Base-by-base conservation (phyloP, 2,329 filamentous ascomycete genomes). In the Thermochaetoides dissita region DNA sequence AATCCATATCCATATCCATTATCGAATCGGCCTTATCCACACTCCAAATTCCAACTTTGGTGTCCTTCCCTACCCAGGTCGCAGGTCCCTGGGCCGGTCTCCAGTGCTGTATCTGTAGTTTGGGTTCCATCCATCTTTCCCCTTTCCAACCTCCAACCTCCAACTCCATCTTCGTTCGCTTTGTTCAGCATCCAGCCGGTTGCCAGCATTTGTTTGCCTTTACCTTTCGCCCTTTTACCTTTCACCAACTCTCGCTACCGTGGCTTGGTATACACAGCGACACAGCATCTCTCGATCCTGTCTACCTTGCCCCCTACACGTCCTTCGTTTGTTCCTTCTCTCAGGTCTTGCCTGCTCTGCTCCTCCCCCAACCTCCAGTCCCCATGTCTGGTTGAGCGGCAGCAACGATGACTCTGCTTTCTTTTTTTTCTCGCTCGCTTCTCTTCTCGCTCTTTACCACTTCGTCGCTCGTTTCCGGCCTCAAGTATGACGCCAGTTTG, bases 381-480 rank as follows among this genome's bases (percentile, higher is more conserved):
- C 17, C 17, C 17, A 24, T 24, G 17, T 24, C 17, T 24, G 17
- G 17, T 24, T 24, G 50, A 48, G 52, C 53, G 51, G 49, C 51
- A 38, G 49, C 48, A 45, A 56, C 48, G 40, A 57, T 56, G 55
- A 48, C 51, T 53, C 51, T 46, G 47, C 51, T 49, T 46, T 48
- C 50, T 36, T 47, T 50, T 48, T 39, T 49, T 49, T 50, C 43
- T 36, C 34, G 43, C 37, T 30, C 43, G 28, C 30, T 51, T 39
- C 47, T 54, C 36, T 36, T 51, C 38, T 52, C 55, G 37, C 46
- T 57, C 49, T 36, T 51, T 52, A 40, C 46, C 30, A 38, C 53
- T 36, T 48, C 43, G 10, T 52, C 54, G 37, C 42, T 58, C 49
- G 56, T 57, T 50, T 48, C 50, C 43, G 56, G 50, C 45, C 55